Evolutionary conservation across 306 rosid genomes (phyloP), one percentile per base, ranked within the genome.

Genomic region (Adenanthera pavonina): DNA sequence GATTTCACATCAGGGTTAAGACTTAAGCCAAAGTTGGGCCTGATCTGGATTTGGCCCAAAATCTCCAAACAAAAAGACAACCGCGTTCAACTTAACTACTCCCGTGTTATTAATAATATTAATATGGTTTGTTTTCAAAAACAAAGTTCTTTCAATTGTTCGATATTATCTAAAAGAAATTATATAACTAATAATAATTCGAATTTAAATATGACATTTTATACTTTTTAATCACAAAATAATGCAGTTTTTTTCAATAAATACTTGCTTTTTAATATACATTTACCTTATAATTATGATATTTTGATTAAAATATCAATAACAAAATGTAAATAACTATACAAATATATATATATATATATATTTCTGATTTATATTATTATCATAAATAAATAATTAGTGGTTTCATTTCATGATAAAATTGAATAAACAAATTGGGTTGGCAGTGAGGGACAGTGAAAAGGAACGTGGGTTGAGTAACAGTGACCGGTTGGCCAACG

Each of bases 401-500:
- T 25, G 30, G 30, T 25, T 25, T 25, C 30, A 25, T 25, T 25
- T 25, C 30, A 4, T 0, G 12, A 46, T 46, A 9, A 46, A 46
- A 46, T 8, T 11, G 13, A 6, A 8, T 1, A 46, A 46, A 9
- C 2, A 46, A 46, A 46, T 46, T 11, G 2, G 47, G 47, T 7
- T 3, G 6, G 6, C 1, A 1, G 43, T 30, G n/a, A 1, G 33
- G 33, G 7, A 12, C 6, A 17, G 54, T 3, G 17, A 51, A 9
- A 8, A 57, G 36, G 35, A 59, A 25, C 17, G 67, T 12, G 35
- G 66, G 4, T 49, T 68, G 59, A 69, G 82, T 85, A 77, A 87
- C 86, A 81, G 84, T 82, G 88, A 84, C 83, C 71, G 85, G 38
- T 78, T 84, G 86, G 90, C 77, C 89, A 77, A 51, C 81, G 75